A percentile compares a stretch with the other conserved stretches of the same genome.
These are phyloP conservation scores for Solanum aculeatissimum DNA, from an alignment of 305 asterid genomes.

Conservation along the genomic window DNA sequence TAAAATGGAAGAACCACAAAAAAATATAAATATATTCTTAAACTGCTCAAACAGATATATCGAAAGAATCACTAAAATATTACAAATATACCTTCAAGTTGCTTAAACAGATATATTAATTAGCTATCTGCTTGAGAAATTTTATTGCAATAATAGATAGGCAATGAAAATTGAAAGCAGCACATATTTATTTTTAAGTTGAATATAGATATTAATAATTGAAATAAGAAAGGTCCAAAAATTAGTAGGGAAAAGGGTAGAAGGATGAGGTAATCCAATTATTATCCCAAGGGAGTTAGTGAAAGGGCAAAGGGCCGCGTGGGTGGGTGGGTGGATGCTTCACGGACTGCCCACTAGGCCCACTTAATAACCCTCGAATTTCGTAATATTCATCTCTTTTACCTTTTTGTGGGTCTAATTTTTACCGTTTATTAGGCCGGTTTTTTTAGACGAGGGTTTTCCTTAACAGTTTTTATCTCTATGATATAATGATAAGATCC, in stretches of 20 bases:
- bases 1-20: too few species aligned
- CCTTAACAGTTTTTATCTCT: too few species aligned
- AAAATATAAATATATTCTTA: too few species aligned
- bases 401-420: neutral
- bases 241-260: neutral
- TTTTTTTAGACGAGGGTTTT: too few species aligned
- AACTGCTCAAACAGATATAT: too few species aligned
- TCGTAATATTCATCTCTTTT: neutral
- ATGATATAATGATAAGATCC: too few species aligned
- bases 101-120: too few species aligned
- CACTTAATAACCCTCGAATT: neutral
- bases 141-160: too few species aligned
- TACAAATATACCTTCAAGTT: too few species aligned
- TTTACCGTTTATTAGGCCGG: neutral
- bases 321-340: neutral
- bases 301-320: neutral
- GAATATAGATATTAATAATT: neutral
- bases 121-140: too few species aligned
- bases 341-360: slow-evolving; percentile 19
- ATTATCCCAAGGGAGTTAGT: slow-evolving; percentile 6
- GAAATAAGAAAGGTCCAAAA: neutral
- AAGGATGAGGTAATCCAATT: slow-evolving; percentile 7
- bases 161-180: too few species aligned
- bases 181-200: neutral
- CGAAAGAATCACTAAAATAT: too few species aligned